Base-by-base conservation (phyloP, 805 yeast species). In the Metschnikowia continentalis region DNA sequence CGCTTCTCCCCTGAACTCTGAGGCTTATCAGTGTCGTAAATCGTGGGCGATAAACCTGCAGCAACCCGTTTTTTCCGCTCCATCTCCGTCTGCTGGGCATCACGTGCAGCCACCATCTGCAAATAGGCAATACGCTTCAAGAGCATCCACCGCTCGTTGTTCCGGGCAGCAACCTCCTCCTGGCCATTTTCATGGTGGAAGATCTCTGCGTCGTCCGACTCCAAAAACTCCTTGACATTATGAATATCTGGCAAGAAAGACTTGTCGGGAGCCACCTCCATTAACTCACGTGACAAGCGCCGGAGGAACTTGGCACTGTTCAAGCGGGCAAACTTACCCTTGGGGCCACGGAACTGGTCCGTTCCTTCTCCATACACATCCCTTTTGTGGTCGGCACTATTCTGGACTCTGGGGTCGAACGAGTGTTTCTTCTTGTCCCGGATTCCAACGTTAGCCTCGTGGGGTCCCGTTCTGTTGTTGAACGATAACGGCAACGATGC, bases 391-490 rank as follows among this genome's bases (percentile, higher is more conserved):
- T 64, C 67, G n/a, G 70, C 70, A 59, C 78, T 86, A 35, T 83
- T 82, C 44, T 83, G 83, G 35, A 91, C 83, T 63, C 98, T 80
- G 0, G 91, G 78, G 66, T 92, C 98, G 0, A 84, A 77, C 7
- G 96, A 88, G 48, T 83, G 81, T 49, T 83, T 81, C 70, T 92
- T 92, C 62, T 80, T 82, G 52, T 90, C 97, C 50, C 96, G 73
- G 19, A 92, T 79, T 47, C 98, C 98, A 37, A 73, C 69, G 62
- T 92, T 92, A 30, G 89, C 96, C 50, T 79, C 86, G 49, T 69
- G 71, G 0, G 71, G 59, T 30, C 97, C 96, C 0, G 96, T 95
- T 61, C 95, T 77, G 62, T 88, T 83, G 65, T 91, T 92, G 70
- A 91, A 92, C 0, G 96, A 84, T n/a, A 70, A 55, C 2, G 77